Conservation (phyloP, 2,329 filamentous ascomycete genomes). For the Fusarium kyushuense region DNA sequence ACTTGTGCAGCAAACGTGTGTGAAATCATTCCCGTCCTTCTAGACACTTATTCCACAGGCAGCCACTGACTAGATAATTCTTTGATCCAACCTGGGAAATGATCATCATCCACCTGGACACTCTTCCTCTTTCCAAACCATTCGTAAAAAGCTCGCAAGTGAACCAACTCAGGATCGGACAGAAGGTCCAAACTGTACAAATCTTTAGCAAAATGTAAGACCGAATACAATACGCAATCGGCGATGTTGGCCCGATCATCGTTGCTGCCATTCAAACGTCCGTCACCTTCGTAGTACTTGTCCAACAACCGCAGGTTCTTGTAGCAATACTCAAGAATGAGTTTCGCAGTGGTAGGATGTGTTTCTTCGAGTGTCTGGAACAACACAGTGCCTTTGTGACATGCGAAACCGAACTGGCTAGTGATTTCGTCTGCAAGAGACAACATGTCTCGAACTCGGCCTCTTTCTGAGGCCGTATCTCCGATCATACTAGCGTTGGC, state of each 20-base stretch:
- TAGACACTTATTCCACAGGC: slow-evolving; percentile 9
- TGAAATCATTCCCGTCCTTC: fast-evolving
- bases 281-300: slow-evolving; percentile 23
- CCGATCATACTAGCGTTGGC: slow-evolving; percentile 14
- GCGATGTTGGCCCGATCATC: slow-evolving; percentile 7
- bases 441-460: slow-evolving; percentile 22
- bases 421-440: slow-evolving; percentile 34
- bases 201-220: slow-evolving; percentile 33
- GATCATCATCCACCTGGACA: slow-evolving; percentile 7
- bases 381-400: slow-evolving; percentile 28
- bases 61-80: slow-evolving; percentile 31
- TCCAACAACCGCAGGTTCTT: slow-evolving; percentile 24
- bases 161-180: slow-evolving; percentile 5
- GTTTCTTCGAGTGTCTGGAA: slow-evolving; percentile 18
- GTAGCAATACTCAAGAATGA: slow-evolving; percentile 13
- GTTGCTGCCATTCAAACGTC: fast-evolving
- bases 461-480: slow-evolving; percentile 10
- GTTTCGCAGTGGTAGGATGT: background rate
- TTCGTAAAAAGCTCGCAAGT: slow-evolving; percentile 19
- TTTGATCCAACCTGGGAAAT: slow-evolving; percentile 24
- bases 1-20: background rate
- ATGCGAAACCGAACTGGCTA: slow-evolving; percentile 24
- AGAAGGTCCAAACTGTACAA: slow-evolving; percentile 21
- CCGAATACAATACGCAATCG: slow-evolving; percentile 35
- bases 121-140: slow-evolving; percentile 26